Evolutionary conservation across 2,329 filamentous ascomycete genomes (phyloP).

Genomic region (Ceratocystis destructans): DNA sequence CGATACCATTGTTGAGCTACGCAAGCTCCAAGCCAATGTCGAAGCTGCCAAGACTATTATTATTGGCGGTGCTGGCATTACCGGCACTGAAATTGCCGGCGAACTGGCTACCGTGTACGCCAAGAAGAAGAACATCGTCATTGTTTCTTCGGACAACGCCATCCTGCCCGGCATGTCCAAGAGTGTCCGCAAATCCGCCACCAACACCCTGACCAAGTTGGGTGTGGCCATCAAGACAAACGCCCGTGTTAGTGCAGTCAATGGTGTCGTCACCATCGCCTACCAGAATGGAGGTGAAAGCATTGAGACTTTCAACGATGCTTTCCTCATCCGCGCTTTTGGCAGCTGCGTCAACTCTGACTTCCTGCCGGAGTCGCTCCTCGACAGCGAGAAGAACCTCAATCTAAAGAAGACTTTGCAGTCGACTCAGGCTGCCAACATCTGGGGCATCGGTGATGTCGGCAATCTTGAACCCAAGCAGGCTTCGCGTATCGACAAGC

Average conservation of each 20-base stretch:
- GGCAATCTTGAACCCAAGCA: conserved; percentile 31
- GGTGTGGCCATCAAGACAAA: conserved; percentile 32
- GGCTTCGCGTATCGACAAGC: conserved; percentile 23
- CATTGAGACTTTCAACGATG: conserved; percentile 26
- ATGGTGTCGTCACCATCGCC: conserved; percentile 28
- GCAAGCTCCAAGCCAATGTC: conserved; percentile 28
- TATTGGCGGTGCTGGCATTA: conserved; percentile 29
- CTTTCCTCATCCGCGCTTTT: conserved; percentile 35
- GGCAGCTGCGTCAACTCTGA: conserved; percentile 34
- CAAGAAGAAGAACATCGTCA: conserved; percentile 24
- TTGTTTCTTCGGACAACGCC: conserved; percentile 19
- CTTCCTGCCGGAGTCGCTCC: conserved; percentile 30
- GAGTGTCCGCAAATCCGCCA: conserved; percentile 29
- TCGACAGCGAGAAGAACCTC: conserved; percentile 27
- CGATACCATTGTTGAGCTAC: conserved; percentile 30
- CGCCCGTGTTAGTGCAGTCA: conserved; percentile 28
- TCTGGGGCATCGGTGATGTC: conserved; percentile 35
- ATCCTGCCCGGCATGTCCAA: conserved; percentile 19
- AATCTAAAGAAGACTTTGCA: conserved; percentile 29
- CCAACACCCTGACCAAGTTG: conserved; percentile 31
- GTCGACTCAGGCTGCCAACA: conserved; percentile 25
- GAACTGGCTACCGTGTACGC: conserved; percentile 28
- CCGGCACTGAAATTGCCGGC: conserved; percentile 29
- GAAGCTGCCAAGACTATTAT: conserved; percentile 27
- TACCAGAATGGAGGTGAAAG: not conserved